Evolutionary conservation across 768 basidiomycete species (phyloP).

Genomic region (Lactarius indigo): DNA sequence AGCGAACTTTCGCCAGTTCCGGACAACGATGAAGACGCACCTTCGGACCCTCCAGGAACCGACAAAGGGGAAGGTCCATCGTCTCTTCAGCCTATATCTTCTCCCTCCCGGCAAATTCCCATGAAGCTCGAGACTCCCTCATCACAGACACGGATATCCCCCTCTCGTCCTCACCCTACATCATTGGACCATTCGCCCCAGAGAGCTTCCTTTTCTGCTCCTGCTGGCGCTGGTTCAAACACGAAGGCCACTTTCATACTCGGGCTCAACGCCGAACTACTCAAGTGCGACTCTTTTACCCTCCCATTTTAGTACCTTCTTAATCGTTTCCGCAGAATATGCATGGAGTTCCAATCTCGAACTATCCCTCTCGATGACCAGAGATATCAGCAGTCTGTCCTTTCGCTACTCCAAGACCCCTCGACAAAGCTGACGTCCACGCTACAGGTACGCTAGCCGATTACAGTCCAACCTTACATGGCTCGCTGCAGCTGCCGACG

Average conservation of each 20-base stretch:
- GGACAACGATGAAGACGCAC: slow-evolving; percentile 49
- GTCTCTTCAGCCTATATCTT: slow-evolving; percentile 12
- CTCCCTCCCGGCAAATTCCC: slow-evolving; percentile 14
- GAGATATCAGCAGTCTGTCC: slow-evolving; percentile 55
- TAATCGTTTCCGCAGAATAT: slow-evolving; percentile 42
- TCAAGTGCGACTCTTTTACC: slow-evolving; percentile 47
- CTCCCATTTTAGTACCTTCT: background rate
- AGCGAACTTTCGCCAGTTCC: slow-evolving; percentile 72
- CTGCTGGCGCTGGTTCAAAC: slow-evolving; percentile 25
- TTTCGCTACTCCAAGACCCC: slow-evolving; percentile 13
- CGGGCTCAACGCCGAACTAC: slow-evolving; percentile 64
- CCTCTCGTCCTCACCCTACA: slow-evolving; percentile 30
- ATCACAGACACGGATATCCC: slow-evolving; percentile 23
- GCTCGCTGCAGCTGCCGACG: slow-evolving; percentile 67
- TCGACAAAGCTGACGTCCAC: slow-evolving; percentile 23
- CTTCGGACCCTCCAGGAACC: slow-evolving; percentile 36
- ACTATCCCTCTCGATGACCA: slow-evolving; percentile 45
- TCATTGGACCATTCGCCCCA: slow-evolving; percentile 18
- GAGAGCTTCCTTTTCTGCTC: slow-evolving; percentile 20
- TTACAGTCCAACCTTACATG: slow-evolving; percentile 70
- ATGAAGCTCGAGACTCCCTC: slow-evolving; percentile 13
- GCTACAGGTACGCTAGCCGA: slow-evolving; percentile 51
- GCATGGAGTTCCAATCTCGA: slow-evolving; percentile 56
- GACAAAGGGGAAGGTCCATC: slow-evolving; percentile 24
- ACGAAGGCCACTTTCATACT: slow-evolving; percentile 59